These are phyloP conservation scores for Talaromyces trachyspermus DNA, from an alignment of 495 filamentous ascomycete genomes.

Conservation along the genomic window DNA sequence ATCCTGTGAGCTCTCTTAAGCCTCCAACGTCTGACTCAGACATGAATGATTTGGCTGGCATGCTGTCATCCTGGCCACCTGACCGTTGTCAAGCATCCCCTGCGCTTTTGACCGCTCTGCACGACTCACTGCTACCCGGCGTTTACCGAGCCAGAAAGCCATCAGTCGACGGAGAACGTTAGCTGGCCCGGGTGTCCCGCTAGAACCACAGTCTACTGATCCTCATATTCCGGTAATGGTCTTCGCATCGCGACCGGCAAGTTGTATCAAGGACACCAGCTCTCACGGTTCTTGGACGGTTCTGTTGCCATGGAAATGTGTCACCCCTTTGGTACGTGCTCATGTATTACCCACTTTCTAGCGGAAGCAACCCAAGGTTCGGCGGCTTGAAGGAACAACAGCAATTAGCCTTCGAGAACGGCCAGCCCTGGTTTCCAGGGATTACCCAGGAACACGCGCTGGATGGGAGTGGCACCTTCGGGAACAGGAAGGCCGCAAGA, in stretches of 20 bases:
- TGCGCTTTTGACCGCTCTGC: conserved; percentile 61
- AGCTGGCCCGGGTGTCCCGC: conserved; percentile 54
- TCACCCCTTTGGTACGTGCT: conserved; percentile 83
- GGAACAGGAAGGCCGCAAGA: conserved; percentile 52
- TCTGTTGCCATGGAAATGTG: conserved; percentile 86
- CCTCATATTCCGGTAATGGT: conserved; percentile 76
- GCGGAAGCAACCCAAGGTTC: conserved; percentile 70
- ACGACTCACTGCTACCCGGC: conserved; percentile 54
- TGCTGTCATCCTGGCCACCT: conserved; percentile 62
- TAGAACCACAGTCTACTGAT: conserved; percentile 56
- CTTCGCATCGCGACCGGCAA: conserved; percentile 46
- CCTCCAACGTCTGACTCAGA: conserved; percentile 24
- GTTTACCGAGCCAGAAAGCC: conserved; percentile 71
- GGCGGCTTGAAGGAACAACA: conserved; percentile 73
- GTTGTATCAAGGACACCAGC: conserved; percentile 27
- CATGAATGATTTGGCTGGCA: conserved; percentile 45
- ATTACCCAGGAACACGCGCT: conserved; percentile 75
- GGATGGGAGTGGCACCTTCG: conserved; percentile 69
- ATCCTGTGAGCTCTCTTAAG: conserved; percentile 47
- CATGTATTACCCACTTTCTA: conserved; percentile 77
- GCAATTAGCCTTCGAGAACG: conserved; percentile 79
- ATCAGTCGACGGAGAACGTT: conserved; percentile 78
- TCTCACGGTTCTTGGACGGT: conserved; percentile 74
- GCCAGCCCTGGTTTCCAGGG: conserved; percentile 80
- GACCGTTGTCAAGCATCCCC: conserved; percentile 50